Evolutionary conservation across 2,329 filamentous ascomycete species (phyloP), one percentile per base, ranked within the genome.

Genomic region (Fragosphaeria purpurea): DNA sequence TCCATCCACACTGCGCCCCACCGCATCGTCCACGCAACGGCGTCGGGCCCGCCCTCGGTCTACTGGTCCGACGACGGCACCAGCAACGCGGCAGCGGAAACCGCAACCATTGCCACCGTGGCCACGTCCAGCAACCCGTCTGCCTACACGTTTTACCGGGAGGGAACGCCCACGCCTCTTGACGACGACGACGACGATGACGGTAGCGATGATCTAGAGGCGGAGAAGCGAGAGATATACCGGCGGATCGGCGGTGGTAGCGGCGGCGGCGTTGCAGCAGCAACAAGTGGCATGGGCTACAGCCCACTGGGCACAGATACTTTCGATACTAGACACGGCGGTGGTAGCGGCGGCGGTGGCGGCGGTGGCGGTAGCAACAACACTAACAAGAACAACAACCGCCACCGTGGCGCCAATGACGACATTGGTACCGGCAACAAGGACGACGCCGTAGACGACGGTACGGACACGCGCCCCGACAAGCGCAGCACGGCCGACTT

Each of bases 81-180:
- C 31, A 54, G 55, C 37, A 49, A 41, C 13, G 39, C 46, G n/a
- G 51, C 41, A 3, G 48, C 46, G 6, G 55, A 56, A 34, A 46
- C 55, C 9, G 50, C 52, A 4, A 55, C 55, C 32, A 49, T 54
- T 12, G 37, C 33, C n/a, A 48, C 53, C 1, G 10, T 37, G 4
- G 52, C 47, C 10, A 47, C 47, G 7, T 44, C 50, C 13, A 54
- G 56, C 41, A 59, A 60, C n/a, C 54, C 58, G 30, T 58, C 58
- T 1, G 59, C 63, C 31, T 67, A 62, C 52, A 71, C 68, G 0
- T 71, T 71, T 39, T 69, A 67, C 56, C 65, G 67, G 13, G 68
- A 70, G 48, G 58, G 56, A 10, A 68, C 68, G n/a, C 67, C 67
- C 10, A 60, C 67, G 10, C 65, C 63, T 2, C 55, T 50, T 37